These are phyloP conservation scores for Arctostaphylos glauca DNA, from an alignment of 148 eudicot genomes.

Conservation along the genomic window DNA sequence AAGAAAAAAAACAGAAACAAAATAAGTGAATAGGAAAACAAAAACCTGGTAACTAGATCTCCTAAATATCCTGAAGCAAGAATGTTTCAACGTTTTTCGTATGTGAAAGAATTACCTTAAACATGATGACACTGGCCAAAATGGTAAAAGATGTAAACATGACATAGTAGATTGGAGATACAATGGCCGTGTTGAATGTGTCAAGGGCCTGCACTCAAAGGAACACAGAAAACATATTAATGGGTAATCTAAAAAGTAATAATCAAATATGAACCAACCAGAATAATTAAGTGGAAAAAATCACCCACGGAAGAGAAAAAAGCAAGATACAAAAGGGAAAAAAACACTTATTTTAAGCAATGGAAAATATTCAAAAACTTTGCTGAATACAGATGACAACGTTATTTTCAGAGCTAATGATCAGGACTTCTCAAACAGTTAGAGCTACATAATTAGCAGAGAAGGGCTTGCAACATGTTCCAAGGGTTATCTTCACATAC, in stretches of 20 bases:
- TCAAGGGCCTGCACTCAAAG: constrained; percentile 47
- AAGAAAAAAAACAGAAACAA: background rate
- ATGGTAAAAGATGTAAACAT: constrained; percentile 54
- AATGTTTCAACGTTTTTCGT: background rate
- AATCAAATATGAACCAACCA: background rate
- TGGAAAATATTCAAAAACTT: background rate
- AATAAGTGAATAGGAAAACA: background rate
- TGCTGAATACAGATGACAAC: background rate
- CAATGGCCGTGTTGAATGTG: constrained; percentile 55
- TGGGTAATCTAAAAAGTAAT: background rate
- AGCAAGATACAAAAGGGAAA: background rate
- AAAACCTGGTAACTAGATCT: background rate
- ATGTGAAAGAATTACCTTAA: constrained; percentile 35
- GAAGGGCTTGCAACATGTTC: constrained; percentile 3
- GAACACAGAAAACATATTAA: background rate
- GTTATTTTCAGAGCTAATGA: background rate
- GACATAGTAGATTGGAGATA: constrained; percentile 55
- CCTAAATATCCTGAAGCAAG: background rate
- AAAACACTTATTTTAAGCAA: background rate
- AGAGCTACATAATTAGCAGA: background rate
- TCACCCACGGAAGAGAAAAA: background rate
- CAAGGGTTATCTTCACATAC: background rate
- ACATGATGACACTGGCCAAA: constrained; percentile 54
- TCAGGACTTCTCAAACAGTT: background rate
- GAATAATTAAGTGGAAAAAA: background rate